Evolutionary conservation across 2,329 filamentous ascomycete genomes (phyloP).

Genomic region (Pseudogymnoascus sp.): DNA sequence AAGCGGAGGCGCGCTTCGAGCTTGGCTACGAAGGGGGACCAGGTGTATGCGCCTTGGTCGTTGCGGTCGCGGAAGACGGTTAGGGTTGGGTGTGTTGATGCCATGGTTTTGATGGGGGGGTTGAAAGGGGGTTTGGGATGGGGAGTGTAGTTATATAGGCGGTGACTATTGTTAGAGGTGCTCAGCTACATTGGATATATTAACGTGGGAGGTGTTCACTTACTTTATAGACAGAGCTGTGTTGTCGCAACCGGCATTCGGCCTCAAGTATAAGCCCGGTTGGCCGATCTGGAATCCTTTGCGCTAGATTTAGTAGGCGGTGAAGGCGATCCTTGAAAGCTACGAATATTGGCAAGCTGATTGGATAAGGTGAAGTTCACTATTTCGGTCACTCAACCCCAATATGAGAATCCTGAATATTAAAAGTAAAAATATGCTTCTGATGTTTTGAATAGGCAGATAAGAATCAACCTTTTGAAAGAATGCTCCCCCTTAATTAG

Average conservation of each 20-base stretch:
- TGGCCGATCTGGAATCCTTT: neutral
- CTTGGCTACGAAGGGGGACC: slow-evolving; percentile 56
- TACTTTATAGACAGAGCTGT: neutral
- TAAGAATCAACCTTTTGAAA: neutral
- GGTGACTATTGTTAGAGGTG: neutral
- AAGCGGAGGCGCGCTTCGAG: slow-evolving; percentile 53
- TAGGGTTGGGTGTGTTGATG: neutral
- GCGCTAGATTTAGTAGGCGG: neutral
- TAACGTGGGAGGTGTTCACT: neutral
- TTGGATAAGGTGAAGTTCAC: neutral
- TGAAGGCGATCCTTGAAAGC: neutral
- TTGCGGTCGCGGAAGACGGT: neutral
- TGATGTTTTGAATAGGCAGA: neutral
- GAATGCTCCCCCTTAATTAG: neutral
- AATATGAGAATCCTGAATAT: neutral
- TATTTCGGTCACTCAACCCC: neutral
- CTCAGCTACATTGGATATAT: neutral
- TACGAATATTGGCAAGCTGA: neutral
- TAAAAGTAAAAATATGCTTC: neutral
- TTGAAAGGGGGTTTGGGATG: neutral
- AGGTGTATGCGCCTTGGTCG: slow-evolving; percentile 23
- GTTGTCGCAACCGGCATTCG: neutral
- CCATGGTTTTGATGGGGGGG: neutral
- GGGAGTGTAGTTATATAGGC: neutral
- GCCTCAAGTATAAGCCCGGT: neutral